Evolutionary conservation across 306 rosid genomes (phyloP).

Genomic region (Quercus ilex): DNA sequence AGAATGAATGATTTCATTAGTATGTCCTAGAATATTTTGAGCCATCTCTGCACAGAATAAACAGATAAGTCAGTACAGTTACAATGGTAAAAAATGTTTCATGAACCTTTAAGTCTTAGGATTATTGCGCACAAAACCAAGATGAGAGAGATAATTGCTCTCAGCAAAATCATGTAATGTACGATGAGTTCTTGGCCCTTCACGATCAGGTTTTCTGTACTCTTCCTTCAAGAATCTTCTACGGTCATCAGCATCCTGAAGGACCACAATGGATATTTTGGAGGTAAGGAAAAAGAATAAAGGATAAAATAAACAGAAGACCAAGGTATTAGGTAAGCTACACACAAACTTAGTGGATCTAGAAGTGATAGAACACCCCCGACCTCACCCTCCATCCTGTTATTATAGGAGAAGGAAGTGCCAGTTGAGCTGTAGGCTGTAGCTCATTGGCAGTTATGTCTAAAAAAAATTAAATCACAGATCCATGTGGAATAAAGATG

Average conservation of each 20-base stretch:
- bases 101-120: slow-evolving; percentile 43
- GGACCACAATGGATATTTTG: slow-evolving; percentile 15
- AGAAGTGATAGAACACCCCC: too few relatives aligned
- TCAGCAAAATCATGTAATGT: slow-evolving; percentile 92
- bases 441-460: too few relatives aligned
- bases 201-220: slow-evolving; percentile 42
- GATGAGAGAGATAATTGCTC: slow-evolving; percentile 65
- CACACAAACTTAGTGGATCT: too few relatives aligned
- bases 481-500: not conserved
- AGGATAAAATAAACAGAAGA: not conserved
- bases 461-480: not conserved
- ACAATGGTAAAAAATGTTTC: not conserved
- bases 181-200: slow-evolving; percentile 61
- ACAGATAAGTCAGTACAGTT: not conserved
- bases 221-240: slow-evolving; percentile 55
- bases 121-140: slow-evolving; percentile 62
- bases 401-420: too few relatives aligned
- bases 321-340: not conserved
- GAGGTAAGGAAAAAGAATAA: not conserved
- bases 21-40: not conserved
- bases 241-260: slow-evolving; percentile 65
- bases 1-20: not conserved
- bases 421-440: too few relatives aligned
- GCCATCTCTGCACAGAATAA: not conserved
- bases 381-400: too few relatives aligned